These are phyloP conservation scores for Penicillium canescens DNA, from an alignment of 495 filamentous ascomycete species.

Conservation along the genomic window DNA sequence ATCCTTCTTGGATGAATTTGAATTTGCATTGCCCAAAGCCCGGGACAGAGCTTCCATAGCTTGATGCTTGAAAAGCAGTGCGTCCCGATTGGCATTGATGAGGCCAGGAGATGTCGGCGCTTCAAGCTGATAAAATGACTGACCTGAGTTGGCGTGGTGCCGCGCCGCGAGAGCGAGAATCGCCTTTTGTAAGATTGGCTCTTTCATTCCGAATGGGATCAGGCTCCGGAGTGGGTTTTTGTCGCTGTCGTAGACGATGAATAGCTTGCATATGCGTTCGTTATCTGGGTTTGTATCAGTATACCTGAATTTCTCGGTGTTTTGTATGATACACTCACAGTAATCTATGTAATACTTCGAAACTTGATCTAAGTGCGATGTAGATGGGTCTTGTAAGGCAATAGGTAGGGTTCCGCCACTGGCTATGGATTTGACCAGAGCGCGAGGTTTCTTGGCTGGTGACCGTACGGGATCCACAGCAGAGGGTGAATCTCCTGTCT, in stretches of 20 bases:
- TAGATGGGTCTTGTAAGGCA: constrained; percentile 36
- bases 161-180: constrained; percentile 56
- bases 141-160: constrained; percentile 46
- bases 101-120: constrained; percentile 8
- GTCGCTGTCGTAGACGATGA: constrained; percentile 53
- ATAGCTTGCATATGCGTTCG: constrained; percentile 52
- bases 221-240: constrained; percentile 57
- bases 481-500: constrained; percentile 6
- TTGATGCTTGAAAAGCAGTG: constrained; percentile 50
- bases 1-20: constrained; percentile 19
- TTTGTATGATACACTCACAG: constrained; percentile 30
- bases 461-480: not conserved
- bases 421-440: not conserved
- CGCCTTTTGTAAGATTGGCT: constrained; percentile 50
- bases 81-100: constrained; percentile 37
- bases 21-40: constrained; percentile 20
- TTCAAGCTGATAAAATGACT: constrained; percentile 21
- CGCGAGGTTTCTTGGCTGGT: no score
- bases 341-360: constrained; percentile 52
- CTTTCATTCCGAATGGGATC: constrained; percentile 45
- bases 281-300: constrained; percentile 37
- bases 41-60: constrained; percentile 46
- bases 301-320: not conserved
- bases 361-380: constrained; percentile 29
- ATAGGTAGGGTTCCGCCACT: constrained; percentile 6